A percentile compares a stretch with the other conserved stretches of the same genome.
Evolutionary conservation across 2,329 filamentous ascomycete species (phyloP).

Genomic region (Didymella keratinophila): DNA sequence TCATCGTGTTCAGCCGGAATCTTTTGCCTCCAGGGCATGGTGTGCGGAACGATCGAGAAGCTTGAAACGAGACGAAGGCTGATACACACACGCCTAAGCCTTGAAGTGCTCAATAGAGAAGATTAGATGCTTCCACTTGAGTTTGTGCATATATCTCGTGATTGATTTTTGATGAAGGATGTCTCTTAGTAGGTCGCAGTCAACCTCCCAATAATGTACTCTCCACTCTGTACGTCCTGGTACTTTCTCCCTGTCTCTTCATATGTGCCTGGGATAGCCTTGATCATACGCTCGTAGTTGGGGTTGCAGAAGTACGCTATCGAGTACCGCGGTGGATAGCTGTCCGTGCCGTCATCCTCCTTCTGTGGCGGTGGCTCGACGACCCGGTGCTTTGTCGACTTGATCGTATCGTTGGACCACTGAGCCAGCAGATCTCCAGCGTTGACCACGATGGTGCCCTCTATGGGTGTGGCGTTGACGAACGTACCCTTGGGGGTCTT

Average conservation of each 20-base stretch:
- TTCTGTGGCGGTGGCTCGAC: conserved; percentile 74
- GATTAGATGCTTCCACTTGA: background rate
- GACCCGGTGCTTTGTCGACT: conserved; percentile 87
- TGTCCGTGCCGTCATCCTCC: conserved; percentile 57
- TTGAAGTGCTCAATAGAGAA: background rate
- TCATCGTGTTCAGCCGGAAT: too few species aligned
- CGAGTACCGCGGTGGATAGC: conserved; percentile 79
- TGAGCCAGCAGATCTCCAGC: conserved; percentile 85
- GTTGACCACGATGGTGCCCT: conserved; percentile 84
- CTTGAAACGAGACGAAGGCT: too few species aligned
- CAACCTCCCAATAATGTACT: conserved; percentile 82
- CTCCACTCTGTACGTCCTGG: conserved; percentile 75
- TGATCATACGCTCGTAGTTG: conserved; percentile 77
- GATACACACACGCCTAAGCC: too few species aligned
- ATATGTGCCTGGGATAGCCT: conserved; percentile 82
- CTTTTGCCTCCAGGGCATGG: too few species aligned
- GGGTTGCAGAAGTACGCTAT: conserved; percentile 95
- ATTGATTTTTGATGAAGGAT: background rate
- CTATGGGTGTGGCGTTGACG: conserved; percentile 83
- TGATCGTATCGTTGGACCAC: conserved; percentile 92
- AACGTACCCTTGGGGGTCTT: conserved; percentile 78
- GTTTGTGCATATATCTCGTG: background rate
- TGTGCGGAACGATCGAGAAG: too few species aligned
- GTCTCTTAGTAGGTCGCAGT: conserved; percentile 67
- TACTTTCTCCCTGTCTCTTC: conserved; percentile 78